Base-by-base conservation (phyloP, 495 filamentous ascomycete species). In the Amorphotheca resinae region DNA sequence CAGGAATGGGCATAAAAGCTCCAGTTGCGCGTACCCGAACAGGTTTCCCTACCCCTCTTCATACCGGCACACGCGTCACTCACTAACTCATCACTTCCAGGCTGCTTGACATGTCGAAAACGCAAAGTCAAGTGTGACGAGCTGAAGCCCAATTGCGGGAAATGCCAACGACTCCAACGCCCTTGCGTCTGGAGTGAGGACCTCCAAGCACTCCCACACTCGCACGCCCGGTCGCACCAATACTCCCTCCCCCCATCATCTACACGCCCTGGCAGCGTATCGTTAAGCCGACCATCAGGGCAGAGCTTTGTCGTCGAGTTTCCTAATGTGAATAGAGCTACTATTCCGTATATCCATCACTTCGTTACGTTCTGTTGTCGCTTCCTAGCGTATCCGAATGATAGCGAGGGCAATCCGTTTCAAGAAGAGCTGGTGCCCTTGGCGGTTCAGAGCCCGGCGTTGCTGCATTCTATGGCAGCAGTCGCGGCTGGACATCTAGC, bases 71-170 rank as follows among this genome's bases (percentile, higher is more conserved):
- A 39, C 26, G 9, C 11, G 12, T 35, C 17, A 3, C 3, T 23
- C 22, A 16, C 14, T 22, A n/a, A 33, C 38, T 45, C 22, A 45
- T 25, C 4, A 17, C 8, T 9, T n/a, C 37, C 16, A 55, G 53
- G 53, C 12, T 55, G 53, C 35, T 33, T 56, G 26, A 56, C 55
- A 9, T 58, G 55, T 33, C 38, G 55, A 5, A 45, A 47, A 28
- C 47, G 53, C 7, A 56, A 58, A 33, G 50, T 55, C 23, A 58
- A 56, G 42, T 58, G 55, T 43, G 53, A 58, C 40, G 55, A 58
- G 31, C n/a, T 14, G 12, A 56, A 53, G 22, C 55, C 55, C 0
- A 39, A 33, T 11, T 58, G 55, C 41, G 37, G 33, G 1, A 35
- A 49, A 8, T 58, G 55, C 33, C 20, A 34, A 0, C 25, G 55